Evolutionary conservation across 331 rosid genomes (phyloP).

Genomic region (Cucumis variabilis): DNA sequence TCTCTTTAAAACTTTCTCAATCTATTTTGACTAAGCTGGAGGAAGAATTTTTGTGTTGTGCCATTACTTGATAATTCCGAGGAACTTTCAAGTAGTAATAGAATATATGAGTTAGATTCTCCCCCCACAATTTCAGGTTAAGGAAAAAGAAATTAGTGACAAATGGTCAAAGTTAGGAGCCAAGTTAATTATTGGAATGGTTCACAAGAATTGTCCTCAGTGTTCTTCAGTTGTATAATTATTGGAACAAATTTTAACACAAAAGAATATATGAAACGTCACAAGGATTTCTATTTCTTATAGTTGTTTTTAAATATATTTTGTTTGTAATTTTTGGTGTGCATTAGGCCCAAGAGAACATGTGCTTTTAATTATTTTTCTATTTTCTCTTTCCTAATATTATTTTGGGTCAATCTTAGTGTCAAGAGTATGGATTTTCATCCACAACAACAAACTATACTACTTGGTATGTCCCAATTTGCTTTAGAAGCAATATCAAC

Average conservation of each 20-base stretch:
- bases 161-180: too few species aligned
- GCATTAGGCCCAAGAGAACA: too few species aligned
- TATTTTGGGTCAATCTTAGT: too few species aligned
- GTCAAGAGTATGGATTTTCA: constrained; percentile 98
- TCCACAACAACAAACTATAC: constrained; percentile 85
- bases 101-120: too few species aligned
- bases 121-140: too few species aligned
- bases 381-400: too few species aligned
- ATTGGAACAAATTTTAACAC: background rate
- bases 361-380: too few species aligned
- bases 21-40: background rate
- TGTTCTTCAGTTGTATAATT: background rate
- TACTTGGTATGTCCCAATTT: constrained; percentile 71
- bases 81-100: too few species aligned
- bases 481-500: background rate
- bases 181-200: background rate
- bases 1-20: too few species aligned
- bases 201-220: background rate
- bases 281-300: background rate
- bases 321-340: constrained; percentile 18
- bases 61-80: background rate
- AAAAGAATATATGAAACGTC: background rate
- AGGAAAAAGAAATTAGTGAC: background rate
- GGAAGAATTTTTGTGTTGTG: background rate
- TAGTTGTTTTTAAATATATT: background rate